Evolutionary conservation across 352 stramenopile genomes (phyloP), one percentile per base, ranked within the genome.

Genomic region (Phytophthora syringae): DNA sequence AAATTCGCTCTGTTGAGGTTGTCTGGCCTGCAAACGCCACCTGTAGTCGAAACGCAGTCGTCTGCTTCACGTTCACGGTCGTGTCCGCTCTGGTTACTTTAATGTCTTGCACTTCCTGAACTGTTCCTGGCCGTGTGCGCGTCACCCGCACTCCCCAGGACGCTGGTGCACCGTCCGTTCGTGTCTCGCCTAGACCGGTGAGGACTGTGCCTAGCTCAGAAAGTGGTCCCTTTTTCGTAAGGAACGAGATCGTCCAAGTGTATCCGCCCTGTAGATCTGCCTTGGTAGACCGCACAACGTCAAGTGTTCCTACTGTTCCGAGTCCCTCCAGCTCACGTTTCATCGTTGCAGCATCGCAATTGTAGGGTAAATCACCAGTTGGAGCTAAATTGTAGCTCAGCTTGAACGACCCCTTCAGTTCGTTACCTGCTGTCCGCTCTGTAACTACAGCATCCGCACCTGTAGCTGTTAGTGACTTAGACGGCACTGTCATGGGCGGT

Each of bases 161-260:
- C 9, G 79, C 60, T 11, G 25, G 2, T 0, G 73, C 65, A 7
- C 39, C 37, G 49, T 89, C 76, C 1, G 66, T 83, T 3, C 85
- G 74, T 5, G 82, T 84, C 53, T 95, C 88, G 0, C 40, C 73
- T 2, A 95, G 60, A 6, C 65, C 61, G 0, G 72, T 69, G 1
- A 74, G 25, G 12, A 72, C 67, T 10, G 20, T 72, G 13, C 49
- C 63, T 16, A 97, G 64, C 7, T 76, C 43, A 2, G 25, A 7
- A 2, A 93, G 28, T 1, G 69, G 57, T 2, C 88, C 89, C 56
- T 83, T 80, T n/a, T 76, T 45, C 13, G 84, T 94, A 39, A 97
- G 67, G 58, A 98, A 98, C 22, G 89, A 97, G 13, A 99, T 80
- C n/a, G 87, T 97, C 95, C 95, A 99, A 49, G 86, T 98, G 72